These are phyloP conservation scores for Tephrocybe sp. DNA, from an alignment of 768 basidiomycete species.

Conservation along the genomic window DNA sequence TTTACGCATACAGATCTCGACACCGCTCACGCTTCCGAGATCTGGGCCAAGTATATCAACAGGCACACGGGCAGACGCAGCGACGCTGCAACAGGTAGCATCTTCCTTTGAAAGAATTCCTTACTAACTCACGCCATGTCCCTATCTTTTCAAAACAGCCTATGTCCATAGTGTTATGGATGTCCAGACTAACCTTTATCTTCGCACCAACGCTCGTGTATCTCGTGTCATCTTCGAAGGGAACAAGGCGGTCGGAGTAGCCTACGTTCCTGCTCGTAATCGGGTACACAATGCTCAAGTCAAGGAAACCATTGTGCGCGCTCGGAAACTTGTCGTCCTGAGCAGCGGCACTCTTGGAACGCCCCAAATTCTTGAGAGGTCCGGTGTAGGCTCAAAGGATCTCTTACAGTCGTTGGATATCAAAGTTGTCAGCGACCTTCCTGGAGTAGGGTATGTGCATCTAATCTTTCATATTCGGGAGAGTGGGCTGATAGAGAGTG, in stretches of 20 bases:
- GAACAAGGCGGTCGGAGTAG: slow-evolving; percentile 68
- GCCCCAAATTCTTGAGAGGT: slow-evolving; percentile 72
- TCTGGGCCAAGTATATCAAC: slow-evolving; percentile 79
- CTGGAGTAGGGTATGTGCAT: slow-evolving; percentile 58
- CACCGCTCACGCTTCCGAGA: slow-evolving; percentile 61
- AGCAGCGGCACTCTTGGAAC: slow-evolving; percentile 68
- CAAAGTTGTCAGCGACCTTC: slow-evolving; percentile 65
- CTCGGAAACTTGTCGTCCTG: slow-evolving; percentile 64
- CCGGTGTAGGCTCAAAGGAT: slow-evolving; percentile 58
- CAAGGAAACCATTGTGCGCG: slow-evolving; percentile 61
- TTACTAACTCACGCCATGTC: no score
- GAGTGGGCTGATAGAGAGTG: slow-evolving; percentile 1
- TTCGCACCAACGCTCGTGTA: slow-evolving; percentile 65
- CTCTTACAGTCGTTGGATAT: slow-evolving; percentile 56
- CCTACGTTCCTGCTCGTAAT: slow-evolving; percentile 64
- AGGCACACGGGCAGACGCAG: slow-evolving; percentile 69
- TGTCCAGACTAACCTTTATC: slow-evolving; percentile 61
- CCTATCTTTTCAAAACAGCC: slow-evolving; percentile 29
- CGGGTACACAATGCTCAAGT: slow-evolving; percentile 49
- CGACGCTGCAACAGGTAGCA: slow-evolving; percentile 69
- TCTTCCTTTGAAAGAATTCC: no score
- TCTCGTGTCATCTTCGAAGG: slow-evolving; percentile 72
- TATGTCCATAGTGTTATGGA: slow-evolving; percentile 75
- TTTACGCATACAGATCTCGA: slow-evolving; percentile 39
- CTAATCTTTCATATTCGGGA: not conserved